Evolutionary conservation across 257 asterid genomes (phyloP).

Genomic region (Schizonepeta tenuifolia): DNA sequence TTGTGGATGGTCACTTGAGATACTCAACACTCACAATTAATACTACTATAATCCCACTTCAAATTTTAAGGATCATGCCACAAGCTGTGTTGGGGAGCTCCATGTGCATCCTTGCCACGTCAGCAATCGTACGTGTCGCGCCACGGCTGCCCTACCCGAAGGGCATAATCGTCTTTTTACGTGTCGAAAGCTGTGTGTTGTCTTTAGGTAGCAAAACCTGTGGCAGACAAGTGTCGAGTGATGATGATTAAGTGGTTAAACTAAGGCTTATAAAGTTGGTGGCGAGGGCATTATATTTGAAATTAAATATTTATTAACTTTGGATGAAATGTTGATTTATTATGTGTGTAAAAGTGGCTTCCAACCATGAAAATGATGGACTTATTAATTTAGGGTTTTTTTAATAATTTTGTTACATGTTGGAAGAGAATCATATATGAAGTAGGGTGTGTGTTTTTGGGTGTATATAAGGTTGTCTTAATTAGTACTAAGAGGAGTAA

Average conservation of each 20-base stretch:
- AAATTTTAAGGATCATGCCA: background rate
- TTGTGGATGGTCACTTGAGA: slow-evolving; percentile 48
- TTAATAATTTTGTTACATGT: background rate
- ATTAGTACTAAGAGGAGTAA: slow-evolving; percentile 15
- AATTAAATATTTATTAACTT: no score
- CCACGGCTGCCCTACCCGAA: background rate
- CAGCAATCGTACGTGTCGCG: slow-evolving; percentile 9
- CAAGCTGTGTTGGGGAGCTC: background rate
- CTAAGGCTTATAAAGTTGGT: slow-evolving; percentile 42
- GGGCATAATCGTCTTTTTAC: slow-evolving; percentile 33
- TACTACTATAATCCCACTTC: slow-evolving; percentile 14
- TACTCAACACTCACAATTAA: background rate
- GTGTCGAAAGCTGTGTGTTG: slow-evolving; percentile 39
- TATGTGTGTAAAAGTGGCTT: slow-evolving; percentile 37
- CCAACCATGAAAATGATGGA: slow-evolving; percentile 26
- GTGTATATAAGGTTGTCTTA: slow-evolving; percentile 38
- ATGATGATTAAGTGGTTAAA: background rate
- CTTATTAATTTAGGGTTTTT: background rate
- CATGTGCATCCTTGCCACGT: background rate
- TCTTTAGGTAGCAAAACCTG: slow-evolving; percentile 39
- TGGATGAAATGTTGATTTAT: no score
- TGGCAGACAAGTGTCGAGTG: slow-evolving; percentile 37
- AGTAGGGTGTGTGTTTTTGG: slow-evolving; percentile 26
- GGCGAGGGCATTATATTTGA: no score
- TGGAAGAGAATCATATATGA: slow-evolving; percentile 40